Percentiles rank a stretch among this genome's conserved stretches.
These are phyloP conservation scores for Circinella umbellata DNA, from an alignment of 371 early-diverging fungal species.

Conservation along the genomic window DNA sequence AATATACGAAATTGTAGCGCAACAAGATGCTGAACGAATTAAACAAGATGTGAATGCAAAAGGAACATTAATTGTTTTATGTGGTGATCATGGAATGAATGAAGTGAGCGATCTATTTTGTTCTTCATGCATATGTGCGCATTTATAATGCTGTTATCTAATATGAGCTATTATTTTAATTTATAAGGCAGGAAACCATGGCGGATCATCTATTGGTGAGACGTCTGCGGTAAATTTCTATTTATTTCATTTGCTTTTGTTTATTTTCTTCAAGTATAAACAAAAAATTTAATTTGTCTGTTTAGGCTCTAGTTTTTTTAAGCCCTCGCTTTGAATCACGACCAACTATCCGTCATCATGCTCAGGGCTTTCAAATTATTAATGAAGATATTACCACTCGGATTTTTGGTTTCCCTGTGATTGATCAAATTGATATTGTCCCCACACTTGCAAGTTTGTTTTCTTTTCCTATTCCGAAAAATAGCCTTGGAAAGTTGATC, in stretches of 20 bases:
- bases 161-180: not conserved
- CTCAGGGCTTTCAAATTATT: not conserved
- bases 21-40: slow-evolving; percentile 50
- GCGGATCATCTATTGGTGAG: slow-evolving; percentile 68
- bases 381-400: not conserved
- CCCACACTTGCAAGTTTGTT: slow-evolving; percentile 86
- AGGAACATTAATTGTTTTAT: slow-evolving; percentile 88
- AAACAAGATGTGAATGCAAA: slow-evolving; percentile 37
- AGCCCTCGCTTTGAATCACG: slow-evolving; percentile 49
- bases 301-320: slow-evolving; percentile 54
- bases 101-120: slow-evolving; percentile 55
- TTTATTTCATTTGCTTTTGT: not conserved
- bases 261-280: not conserved
- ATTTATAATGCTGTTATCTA: not conserved
- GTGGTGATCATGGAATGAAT: slow-evolving; percentile 99
- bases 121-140: too few relatives aligned
- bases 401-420: slow-evolving; percentile 31
- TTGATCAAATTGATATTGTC: slow-evolving; percentile 90
- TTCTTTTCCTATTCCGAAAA: slow-evolving; percentile 90
- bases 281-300: not conserved
- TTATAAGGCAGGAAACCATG: slow-evolving; percentile 65
- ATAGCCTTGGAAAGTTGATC: slow-evolving; percentile 85
- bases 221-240: slow-evolving; percentile 57
- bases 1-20: slow-evolving; percentile 54
- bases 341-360: slow-evolving; percentile 21